Evolutionary conservation across 192 early-diverging fungal species (phyloP).

Genomic region (Allomyces arbusculus): DNA sequence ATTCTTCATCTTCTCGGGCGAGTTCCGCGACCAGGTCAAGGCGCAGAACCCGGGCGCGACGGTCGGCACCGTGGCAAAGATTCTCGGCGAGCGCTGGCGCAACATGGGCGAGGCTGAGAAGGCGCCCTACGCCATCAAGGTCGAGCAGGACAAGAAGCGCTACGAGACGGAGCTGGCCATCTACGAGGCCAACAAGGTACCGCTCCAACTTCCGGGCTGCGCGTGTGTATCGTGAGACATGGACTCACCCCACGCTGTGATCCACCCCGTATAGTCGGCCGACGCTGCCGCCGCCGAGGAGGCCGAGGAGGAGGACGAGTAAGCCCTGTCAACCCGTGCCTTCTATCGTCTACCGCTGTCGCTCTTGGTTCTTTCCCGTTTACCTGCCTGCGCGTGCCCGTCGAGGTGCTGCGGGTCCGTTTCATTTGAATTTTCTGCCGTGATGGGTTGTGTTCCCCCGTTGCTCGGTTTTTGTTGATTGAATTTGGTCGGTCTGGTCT

Average conservation of each 20-base stretch:
- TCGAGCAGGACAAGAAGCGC: background rate
- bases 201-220: background rate
- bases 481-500: too few relatives aligned
- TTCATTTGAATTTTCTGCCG: too few relatives aligned
- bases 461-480: too few relatives aligned
- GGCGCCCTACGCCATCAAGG: conserved; percentile 1
- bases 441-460: too few relatives aligned
- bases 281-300: background rate
- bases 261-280: background rate
- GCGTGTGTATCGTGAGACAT: too few relatives aligned
- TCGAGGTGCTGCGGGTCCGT: too few relatives aligned
- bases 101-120: conserved; percentile 18
- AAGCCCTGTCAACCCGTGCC: background rate
- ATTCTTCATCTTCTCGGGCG: conserved; percentile 80
- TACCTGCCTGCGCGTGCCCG: too few relatives aligned
- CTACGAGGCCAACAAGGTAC: background rate
- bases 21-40: conserved; percentile 52
- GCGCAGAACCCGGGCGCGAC: conserved; percentile 54
- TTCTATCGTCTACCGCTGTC: too few relatives aligned
- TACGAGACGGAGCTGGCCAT: background rate
- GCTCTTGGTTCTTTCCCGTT: too few relatives aligned
- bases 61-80: conserved; percentile 47
- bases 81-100: conserved; percentile 54
- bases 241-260: too few relatives aligned
- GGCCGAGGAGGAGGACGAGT: background rate